phyloP scores from a whole-genome alignment of 768 basidiomycete species.

The Termitomyces sp. region DNA sequence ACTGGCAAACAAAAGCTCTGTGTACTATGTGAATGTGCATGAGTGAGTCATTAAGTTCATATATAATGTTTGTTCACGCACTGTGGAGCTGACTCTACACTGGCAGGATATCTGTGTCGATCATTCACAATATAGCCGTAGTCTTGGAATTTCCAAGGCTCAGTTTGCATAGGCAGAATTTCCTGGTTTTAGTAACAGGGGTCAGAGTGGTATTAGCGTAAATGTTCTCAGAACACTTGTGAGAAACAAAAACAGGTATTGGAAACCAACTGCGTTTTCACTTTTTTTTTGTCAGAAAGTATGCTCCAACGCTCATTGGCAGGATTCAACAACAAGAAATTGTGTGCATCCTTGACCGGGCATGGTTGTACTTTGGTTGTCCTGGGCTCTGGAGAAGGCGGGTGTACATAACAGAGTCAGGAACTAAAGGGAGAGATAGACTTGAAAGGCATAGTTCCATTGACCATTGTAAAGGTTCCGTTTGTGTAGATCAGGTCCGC shows the following conservation, averaged over 20 bases:
- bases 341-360: constrained; percentile 27
- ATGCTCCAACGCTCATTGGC: constrained; percentile 41
- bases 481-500: constrained; percentile 46
- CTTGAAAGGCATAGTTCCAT: constrained; percentile 40
- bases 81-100: not conserved
- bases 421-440: constrained; percentile 20
- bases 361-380: not conserved
- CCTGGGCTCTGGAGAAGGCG: constrained; percentile 6
- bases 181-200: constrained; percentile 8
- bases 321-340: constrained; percentile 24
- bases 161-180: constrained; percentile 15
- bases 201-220: not conserved
- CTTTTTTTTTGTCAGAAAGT: constrained; percentile 31
- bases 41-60: too few relatives aligned
- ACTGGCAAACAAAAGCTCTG: constrained; percentile 80
- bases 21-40: constrained; percentile 96
- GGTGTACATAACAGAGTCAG: constrained; percentile 2
- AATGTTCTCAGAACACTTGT: not conserved
- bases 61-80: constrained; percentile 32
- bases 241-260: not conserved
- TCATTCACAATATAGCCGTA: constrained; percentile 42
- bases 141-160: not conserved
- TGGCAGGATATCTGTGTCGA: constrained; percentile 76
- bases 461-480: constrained; percentile 50
- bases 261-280: constrained; percentile 22